Evolutionary conservation across 2,329 filamentous ascomycete genomes (phyloP).

Genomic region (Fusarium kyushuense): DNA sequence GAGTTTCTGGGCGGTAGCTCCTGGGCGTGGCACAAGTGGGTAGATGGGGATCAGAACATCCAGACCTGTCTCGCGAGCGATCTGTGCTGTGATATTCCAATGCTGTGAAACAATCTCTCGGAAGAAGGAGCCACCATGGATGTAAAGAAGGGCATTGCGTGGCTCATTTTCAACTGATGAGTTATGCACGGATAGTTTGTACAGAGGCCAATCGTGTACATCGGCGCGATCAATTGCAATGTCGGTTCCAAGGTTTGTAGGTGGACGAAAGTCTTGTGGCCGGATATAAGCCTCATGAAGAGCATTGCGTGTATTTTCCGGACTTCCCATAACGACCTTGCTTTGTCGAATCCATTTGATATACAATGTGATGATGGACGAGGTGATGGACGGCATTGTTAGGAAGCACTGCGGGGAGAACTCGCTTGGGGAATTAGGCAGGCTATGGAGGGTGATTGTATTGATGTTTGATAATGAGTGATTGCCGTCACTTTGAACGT

Average conservation of each 20-base stretch:
- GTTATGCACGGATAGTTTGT: not conserved
- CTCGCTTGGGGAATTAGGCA: too few relatives aligned
- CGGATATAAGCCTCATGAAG: not conserved
- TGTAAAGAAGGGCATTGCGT: constrained; percentile 4
- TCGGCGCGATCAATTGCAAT: constrained; percentile 1
- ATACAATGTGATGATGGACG: not conserved
- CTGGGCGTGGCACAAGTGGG: constrained; percentile 2
- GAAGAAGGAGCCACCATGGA: constrained; percentile 1
- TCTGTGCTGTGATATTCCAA: not conserved
- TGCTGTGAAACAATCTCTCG: constrained; percentile 2
- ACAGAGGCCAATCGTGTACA: constrained; percentile 4
- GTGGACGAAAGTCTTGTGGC: not conserved
- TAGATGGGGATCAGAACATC: constrained; percentile 10
- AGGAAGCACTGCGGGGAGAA: too few relatives aligned
- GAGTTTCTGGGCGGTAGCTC: not conserved
- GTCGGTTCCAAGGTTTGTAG: not conserved
- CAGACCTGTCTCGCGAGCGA: not conserved
- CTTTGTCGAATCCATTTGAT: not conserved
- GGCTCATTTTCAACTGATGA: not conserved
- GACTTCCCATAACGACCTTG: not conserved
- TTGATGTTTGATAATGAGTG: too few relatives aligned
- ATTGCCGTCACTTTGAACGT: too few relatives aligned
- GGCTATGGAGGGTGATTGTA: too few relatives aligned
- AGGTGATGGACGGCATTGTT: not conserved
- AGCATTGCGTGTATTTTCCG: not conserved